Conservation (phyloP, 2,329 filamentous ascomycete genomes). For the Phialophora expanda region DNA sequence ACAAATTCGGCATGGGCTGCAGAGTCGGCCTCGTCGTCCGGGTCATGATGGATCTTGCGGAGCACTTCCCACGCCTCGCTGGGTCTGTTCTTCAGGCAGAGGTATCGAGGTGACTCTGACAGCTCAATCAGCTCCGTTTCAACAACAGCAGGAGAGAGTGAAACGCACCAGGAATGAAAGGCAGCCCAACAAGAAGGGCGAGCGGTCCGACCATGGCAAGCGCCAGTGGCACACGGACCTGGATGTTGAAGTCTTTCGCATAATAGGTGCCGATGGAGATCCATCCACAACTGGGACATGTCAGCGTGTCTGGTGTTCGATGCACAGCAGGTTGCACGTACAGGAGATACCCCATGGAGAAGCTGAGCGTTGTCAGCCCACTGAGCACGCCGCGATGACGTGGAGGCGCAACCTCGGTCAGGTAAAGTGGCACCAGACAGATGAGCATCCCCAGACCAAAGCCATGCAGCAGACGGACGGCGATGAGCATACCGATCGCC, state of each 20-base stretch:
- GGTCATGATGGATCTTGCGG: constrained; percentile 26
- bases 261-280: constrained; percentile 26
- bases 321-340: constrained; percentile 4
- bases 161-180: constrained; percentile 27
- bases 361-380: constrained; percentile 24
- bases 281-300: constrained; percentile 19
- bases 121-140: neutral
- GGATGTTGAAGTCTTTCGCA: constrained; percentile 19
- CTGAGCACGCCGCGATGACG: constrained; percentile 45
- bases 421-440: constrained; percentile 26
- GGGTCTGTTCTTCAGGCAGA: constrained; percentile 21
- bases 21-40: constrained; percentile 20
- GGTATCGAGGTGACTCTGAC: constrained; percentile 27
- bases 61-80: constrained; percentile 26
- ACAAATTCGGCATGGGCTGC: constrained; percentile 29
- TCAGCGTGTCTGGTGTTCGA: neutral
- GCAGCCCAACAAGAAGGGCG: constrained; percentile 24
- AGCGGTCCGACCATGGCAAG: constrained; percentile 21
- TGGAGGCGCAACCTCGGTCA: constrained; percentile 25
- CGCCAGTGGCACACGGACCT: constrained; percentile 26
- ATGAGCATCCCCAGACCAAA: constrained; percentile 30
- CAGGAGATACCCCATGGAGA: constrained; percentile 26
- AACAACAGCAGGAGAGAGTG: neutral
- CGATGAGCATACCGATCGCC: constrained; percentile 26
- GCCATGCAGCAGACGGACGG: constrained; percentile 22